Percentiles rank a stretch among this genome's conserved stretches.
Conservation (phyloP, 2,329 filamentous ascomycete species). For the Tolypocladium tropicale region DNA sequence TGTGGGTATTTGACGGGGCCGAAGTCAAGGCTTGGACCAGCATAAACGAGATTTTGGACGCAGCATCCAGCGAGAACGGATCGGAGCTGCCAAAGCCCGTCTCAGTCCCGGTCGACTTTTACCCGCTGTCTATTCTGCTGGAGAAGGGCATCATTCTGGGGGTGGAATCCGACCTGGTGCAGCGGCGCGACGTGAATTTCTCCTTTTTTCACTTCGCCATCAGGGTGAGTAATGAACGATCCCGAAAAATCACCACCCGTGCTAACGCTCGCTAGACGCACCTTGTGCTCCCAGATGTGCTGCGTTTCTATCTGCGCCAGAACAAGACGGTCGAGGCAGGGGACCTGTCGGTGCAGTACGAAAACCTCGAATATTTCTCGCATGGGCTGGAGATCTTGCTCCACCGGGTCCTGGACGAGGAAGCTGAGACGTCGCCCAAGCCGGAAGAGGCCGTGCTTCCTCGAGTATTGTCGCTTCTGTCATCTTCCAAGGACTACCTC, state of each 20-base stretch:
- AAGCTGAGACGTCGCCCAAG: conserved; percentile 63
- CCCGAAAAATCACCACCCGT: not conserved
- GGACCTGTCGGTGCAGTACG: conserved; percentile 73
- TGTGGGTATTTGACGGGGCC: conserved; percentile 90
- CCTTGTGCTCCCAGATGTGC: conserved; percentile 79
- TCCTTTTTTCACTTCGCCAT: conserved; percentile 83
- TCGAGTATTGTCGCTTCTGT: conserved; percentile 52
- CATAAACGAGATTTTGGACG: conserved; percentile 70
- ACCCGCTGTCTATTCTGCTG: conserved; percentile 79
- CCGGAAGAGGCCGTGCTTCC: conserved; percentile 56
- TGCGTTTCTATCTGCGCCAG: conserved; percentile 67
- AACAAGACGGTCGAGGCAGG: conserved; percentile 74
- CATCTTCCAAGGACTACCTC: conserved; percentile 74
- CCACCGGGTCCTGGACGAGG: conserved; percentile 88
- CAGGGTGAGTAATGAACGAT: conserved; percentile 47
- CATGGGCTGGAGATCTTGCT: conserved; percentile 88
- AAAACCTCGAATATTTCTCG: conserved; percentile 80
- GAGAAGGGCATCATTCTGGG: conserved; percentile 85
- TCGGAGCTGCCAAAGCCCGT: conserved; percentile 67
- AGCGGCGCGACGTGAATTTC: conserved; percentile 84
- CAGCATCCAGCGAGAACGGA: conserved; percentile 52
- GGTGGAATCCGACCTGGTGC: conserved; percentile 86
- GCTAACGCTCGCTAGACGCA: conserved; percentile 53
- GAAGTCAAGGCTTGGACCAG: conserved; percentile 85
- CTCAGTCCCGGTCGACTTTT: conserved; percentile 83